These are phyloP conservation scores for Coffea eugenioides DNA, from an alignment of 257 asterid species.

Conservation along the genomic window DNA sequence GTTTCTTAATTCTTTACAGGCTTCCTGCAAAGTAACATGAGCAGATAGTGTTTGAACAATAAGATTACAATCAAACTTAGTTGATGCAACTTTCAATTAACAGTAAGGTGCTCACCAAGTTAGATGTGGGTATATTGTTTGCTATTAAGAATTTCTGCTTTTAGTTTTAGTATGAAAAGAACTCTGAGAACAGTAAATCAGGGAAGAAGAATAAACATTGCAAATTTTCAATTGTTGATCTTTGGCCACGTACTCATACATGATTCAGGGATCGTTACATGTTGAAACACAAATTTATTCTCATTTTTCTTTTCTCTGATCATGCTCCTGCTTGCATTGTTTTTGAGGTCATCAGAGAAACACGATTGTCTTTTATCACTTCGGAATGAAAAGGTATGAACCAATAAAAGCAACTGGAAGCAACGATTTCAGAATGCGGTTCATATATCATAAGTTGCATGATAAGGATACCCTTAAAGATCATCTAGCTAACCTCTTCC, in stretches of 20 bases:
- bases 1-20: constrained; percentile 83
- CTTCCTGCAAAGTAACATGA: constrained; percentile 46
- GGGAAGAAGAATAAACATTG: neutral
- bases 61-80: neutral
- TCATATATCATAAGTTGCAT: no score
- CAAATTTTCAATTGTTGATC: neutral
- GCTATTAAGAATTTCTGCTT: neutral
- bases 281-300: neutral
- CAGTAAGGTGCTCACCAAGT: neutral
- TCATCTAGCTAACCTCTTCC: neutral
- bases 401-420: no score
- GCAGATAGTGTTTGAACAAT: neutral
- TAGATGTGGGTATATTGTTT: neutral
- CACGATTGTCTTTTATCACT: neutral
- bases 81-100: neutral
- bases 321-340: neutral
- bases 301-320: neutral
- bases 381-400: neutral
- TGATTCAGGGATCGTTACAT: neutral
- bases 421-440: neutral
- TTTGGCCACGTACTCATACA: neutral
- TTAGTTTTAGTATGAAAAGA: neutral
- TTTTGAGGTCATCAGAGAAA: neutral
- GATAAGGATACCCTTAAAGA: neutral
- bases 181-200: neutral